Evolutionary conservation across 257 asterid genomes (phyloP).

Genomic region (Solanum medicagineum): DNA sequence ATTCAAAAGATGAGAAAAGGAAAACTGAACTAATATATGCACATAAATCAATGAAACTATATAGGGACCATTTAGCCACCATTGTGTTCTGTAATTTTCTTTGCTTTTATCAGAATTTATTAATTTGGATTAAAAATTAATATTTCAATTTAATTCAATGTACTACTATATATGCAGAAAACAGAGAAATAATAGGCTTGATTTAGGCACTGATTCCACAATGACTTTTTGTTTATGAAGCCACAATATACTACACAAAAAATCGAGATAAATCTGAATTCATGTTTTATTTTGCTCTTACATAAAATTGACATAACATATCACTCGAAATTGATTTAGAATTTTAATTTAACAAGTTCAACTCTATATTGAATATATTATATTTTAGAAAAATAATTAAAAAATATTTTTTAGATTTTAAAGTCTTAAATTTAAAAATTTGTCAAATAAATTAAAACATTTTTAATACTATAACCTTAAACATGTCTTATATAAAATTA

Average conservation of each 20-base stretch:
- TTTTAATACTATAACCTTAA: too few species aligned
- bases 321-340: too few species aligned
- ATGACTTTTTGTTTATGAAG: not conserved
- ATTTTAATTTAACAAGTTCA: too few species aligned
- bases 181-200: not conserved
- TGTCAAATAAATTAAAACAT: too few species aligned
- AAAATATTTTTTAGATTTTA: too few species aligned
- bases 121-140: not conserved
- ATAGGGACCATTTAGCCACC: slow-evolving; percentile 5
- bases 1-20: not conserved
- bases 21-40: not conserved
- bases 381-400: too few species aligned
- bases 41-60: not conserved
- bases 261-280: too few species aligned
- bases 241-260: not conserved
- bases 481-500: too few species aligned
- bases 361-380: too few species aligned
- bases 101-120: not conserved
- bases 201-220: not conserved
- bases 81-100: not conserved
- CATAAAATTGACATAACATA: not conserved
- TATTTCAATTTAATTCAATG: not conserved
- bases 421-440: too few species aligned
- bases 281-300: too few species aligned
- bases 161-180: not conserved